phyloP scores from a whole-genome alignment of 345 rosid species.

The Salix udensis region DNA sequence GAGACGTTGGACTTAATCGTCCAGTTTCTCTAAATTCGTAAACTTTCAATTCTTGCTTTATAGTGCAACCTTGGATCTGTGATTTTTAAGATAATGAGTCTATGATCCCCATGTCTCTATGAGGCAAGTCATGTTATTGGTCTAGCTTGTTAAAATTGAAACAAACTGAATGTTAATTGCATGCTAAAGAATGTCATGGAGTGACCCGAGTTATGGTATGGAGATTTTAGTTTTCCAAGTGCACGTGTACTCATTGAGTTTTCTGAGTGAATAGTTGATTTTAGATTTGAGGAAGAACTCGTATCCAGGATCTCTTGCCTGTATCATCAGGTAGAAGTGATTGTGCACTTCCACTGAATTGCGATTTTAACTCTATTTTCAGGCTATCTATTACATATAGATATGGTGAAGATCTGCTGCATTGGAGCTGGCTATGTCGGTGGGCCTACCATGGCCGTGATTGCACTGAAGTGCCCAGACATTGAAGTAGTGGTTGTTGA shows the following conservation, averaged over 20 bases:
- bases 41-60: background rate
- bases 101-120: background rate
- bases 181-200: background rate
- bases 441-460: slow-evolving; percentile 36
- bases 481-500: slow-evolving; percentile 30
- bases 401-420: slow-evolving; percentile 36
- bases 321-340: background rate
- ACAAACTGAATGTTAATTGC: background rate
- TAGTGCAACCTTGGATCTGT: background rate
- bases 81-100: background rate
- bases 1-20: background rate
- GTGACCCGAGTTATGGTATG: background rate
- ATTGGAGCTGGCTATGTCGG: slow-evolving; percentile 36
- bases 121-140: background rate
- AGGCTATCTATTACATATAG: background rate
- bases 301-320: background rate
- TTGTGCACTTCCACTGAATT: background rate
- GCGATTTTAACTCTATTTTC: background rate
- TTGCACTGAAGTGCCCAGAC: slow-evolving; percentile 30
- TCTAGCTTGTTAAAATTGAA: background rate
- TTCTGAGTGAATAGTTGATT: background rate
- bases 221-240: background rate
- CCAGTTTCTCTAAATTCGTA: background rate
- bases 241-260: background rate
- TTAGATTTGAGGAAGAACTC: background rate